Evolutionary conservation across 805 yeast species (phyloP).

Genomic region (Metschnikowia picachoensis): DNA sequence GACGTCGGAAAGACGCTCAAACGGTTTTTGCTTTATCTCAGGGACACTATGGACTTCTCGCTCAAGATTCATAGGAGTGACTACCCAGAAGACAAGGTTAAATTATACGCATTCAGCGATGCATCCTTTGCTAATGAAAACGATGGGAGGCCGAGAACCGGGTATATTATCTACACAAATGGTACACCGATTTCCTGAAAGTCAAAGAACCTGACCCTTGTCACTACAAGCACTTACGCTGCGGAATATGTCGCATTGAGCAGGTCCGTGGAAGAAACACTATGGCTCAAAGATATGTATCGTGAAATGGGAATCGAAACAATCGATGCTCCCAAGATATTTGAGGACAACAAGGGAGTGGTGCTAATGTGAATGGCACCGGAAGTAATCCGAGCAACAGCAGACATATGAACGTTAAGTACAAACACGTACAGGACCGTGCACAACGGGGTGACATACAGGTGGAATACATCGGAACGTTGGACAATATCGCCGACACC

Average conservation of each 20-base stretch:
- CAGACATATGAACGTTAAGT: background rate
- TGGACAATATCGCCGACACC: slow-evolving; percentile 1
- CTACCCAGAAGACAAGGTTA: background rate
- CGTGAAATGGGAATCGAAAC: background rate
- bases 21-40: background rate
- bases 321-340: background rate
- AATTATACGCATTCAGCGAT: slow-evolving; percentile 3
- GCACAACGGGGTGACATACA: background rate
- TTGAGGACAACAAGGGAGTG: slow-evolving; percentile 8
- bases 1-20: background rate
- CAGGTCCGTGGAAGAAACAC: background rate
- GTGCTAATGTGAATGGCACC: slow-evolving; percentile 3
- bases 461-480: background rate
- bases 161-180: background rate
- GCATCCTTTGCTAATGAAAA: slow-evolving; percentile 2
- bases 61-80: background rate
- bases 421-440: background rate
- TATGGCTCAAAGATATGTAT: background rate
- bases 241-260: slow-evolving; percentile 1
- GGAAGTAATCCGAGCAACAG: slow-evolving; percentile 3
- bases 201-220: slow-evolving; percentile 2
- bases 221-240: slow-evolving; percentile 1
- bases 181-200: background rate
- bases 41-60: background rate
- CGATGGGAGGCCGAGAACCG: background rate